These are phyloP conservation scores for Mortierella antarctica DNA, from an alignment of 192 early-diverging fungal species.

Conservation along the genomic window DNA sequence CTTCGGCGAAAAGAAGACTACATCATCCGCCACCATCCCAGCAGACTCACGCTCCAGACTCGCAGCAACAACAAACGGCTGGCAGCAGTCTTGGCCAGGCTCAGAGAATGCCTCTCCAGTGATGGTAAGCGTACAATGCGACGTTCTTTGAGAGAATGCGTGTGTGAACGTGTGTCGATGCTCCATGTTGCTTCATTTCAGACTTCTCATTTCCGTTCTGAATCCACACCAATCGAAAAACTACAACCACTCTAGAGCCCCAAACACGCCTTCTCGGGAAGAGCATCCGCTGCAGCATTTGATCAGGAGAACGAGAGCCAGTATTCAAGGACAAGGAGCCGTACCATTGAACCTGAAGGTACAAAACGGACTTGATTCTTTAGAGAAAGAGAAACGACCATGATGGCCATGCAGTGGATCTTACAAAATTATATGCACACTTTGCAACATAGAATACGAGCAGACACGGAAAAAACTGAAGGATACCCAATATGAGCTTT, in stretches of 20 bases:
- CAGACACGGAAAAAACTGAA: slow-evolving; percentile 29
- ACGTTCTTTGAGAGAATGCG: no score
- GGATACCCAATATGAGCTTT: slow-evolving; percentile 44
- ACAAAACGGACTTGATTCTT: not conserved
- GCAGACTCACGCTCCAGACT: not conserved
- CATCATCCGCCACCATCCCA: not conserved
- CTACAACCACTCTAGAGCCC: no score
- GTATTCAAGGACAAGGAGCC: slow-evolving; percentile 13
- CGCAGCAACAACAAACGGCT: not conserved
- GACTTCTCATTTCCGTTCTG: no score
- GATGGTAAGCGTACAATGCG: not conserved
- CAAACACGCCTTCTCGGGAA: not conserved
- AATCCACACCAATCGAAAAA: no score
- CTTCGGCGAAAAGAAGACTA: slow-evolving; percentile 25
- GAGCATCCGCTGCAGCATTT: slow-evolving; percentile 2
- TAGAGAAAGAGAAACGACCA: no score
- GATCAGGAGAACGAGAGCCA: slow-evolving; percentile 33
- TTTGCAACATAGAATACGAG: slow-evolving; percentile 24
- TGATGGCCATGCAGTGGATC: no score
- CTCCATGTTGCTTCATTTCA: no score
- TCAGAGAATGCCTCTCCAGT: slow-evolving; percentile 1
- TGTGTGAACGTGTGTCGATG: no score
- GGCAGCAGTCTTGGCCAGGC: not conserved
- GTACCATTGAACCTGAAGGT: slow-evolving; percentile 28
- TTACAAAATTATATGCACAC: no score